phyloP scores from a whole-genome alignment of 176 grass and related monocot species.

The Luzula sylvatica region DNA sequence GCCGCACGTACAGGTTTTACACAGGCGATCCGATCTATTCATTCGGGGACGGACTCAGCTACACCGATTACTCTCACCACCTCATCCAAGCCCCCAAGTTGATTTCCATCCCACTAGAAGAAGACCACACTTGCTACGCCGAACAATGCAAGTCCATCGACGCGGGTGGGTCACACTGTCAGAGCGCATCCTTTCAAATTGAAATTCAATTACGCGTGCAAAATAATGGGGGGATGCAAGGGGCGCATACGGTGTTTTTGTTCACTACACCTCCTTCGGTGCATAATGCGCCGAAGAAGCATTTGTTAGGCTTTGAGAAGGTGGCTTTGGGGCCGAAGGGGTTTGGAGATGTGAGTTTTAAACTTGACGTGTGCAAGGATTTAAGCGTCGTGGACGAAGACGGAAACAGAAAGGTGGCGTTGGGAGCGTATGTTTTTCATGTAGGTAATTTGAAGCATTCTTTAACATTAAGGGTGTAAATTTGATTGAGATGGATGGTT shows the following conservation, averaged over 20 bases:
- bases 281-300: constrained; percentile 72
- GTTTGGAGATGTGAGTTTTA: constrained; percentile 44
- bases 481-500: neutral
- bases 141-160: constrained; percentile 52
- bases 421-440: constrained; percentile 64
- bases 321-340: constrained; percentile 40
- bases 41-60: constrained; percentile 93
- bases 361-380: constrained; percentile 82
- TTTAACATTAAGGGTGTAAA: constrained; percentile 36
- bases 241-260: constrained; percentile 68
- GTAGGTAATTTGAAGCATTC: constrained; percentile 77
- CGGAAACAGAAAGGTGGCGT: constrained; percentile 59
- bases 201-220: constrained; percentile 44
- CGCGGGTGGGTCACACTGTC: constrained; percentile 38
- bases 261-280: constrained; percentile 70
- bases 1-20: constrained; percentile 94
- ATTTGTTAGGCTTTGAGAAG: constrained; percentile 76
- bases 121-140: constrained; percentile 47
- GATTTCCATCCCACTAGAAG: constrained; percentile 45
- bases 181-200: constrained; percentile 40
- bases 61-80: constrained; percentile 42
- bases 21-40: constrained; percentile 55
- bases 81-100: constrained; percentile 47
- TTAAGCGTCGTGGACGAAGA: constrained; percentile 78
- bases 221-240: constrained; percentile 37